Percentiles rank a stretch among this genome's conserved stretches.
Conservation (phyloP, 495 filamentous ascomycete genomes). For the Neurospora sp. region DNA sequence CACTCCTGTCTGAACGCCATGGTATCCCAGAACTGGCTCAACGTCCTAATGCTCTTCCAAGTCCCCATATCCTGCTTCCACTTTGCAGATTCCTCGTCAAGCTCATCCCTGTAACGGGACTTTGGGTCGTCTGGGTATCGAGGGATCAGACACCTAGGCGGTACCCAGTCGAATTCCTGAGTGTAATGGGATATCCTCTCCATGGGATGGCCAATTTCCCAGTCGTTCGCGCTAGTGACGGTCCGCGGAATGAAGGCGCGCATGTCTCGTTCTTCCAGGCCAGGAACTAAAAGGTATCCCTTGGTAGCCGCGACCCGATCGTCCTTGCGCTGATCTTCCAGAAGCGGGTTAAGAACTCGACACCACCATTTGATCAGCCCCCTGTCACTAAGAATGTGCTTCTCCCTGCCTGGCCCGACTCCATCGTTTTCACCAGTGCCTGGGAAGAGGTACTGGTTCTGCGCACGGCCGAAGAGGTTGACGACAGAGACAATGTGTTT, state of each 20-base stretch:
- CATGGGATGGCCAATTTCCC: slow-evolving; percentile 46
- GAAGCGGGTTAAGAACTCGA: slow-evolving; percentile 65
- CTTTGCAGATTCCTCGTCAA: slow-evolving; percentile 56
- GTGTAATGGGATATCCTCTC: slow-evolving; percentile 52
- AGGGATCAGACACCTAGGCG: slow-evolving; percentile 80
- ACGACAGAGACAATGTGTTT: slow-evolving; percentile 65
- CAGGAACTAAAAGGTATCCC: slow-evolving; percentile 80
- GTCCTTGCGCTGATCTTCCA: slow-evolving; percentile 30
- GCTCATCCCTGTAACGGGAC: slow-evolving; percentile 75
- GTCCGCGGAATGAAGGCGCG: slow-evolving; percentile 45
- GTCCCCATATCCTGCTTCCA: slow-evolving; percentile 41
- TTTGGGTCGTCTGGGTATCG: slow-evolving; percentile 95
- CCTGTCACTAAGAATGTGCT: slow-evolving; percentile 89
- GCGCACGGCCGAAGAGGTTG: slow-evolving; percentile 84
- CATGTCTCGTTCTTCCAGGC: slow-evolving; percentile 68
- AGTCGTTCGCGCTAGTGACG: slow-evolving; percentile 32
- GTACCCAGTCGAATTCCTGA: slow-evolving; percentile 48
- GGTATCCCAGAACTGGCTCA: slow-evolving; percentile 96
- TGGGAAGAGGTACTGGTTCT: slow-evolving; percentile 91
- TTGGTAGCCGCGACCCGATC: slow-evolving; percentile 31
- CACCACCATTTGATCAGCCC: slow-evolving; percentile 95
- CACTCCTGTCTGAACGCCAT: slow-evolving; percentile 97
- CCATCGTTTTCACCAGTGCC: slow-evolving; percentile 72
- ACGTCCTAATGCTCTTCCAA: slow-evolving; percentile 71
- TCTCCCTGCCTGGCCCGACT: slow-evolving; percentile 21